Percentiles rank a stretch among this genome's conserved stretches.
These are phyloP conservation scores for Aspergillus bombycis DNA, from an alignment of 2,329 filamentous ascomycete genomes.

Conservation along the genomic window DNA sequence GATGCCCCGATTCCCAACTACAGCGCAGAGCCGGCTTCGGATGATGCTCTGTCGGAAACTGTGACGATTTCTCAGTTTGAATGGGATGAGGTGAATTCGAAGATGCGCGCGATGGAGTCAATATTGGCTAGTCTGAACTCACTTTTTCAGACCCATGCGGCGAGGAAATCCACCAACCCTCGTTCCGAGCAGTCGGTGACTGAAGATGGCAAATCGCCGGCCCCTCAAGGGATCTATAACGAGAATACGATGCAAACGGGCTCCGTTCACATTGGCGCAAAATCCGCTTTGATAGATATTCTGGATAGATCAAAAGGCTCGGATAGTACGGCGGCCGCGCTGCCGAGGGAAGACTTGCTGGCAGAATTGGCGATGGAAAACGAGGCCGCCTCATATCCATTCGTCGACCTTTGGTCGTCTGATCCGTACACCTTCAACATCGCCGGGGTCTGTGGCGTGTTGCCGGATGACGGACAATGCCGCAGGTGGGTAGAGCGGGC, in stretches of 20 bases:
- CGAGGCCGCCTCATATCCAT: conserved; percentile 63
- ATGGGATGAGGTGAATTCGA: conserved; percentile 40
- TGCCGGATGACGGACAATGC: conserved; percentile 60
- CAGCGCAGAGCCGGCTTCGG: conserved; percentile 20
- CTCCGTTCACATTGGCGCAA: conserved; percentile 60
- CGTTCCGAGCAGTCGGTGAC: conserved; percentile 10
- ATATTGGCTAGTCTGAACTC: conserved; percentile 36
- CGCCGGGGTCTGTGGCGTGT: conserved; percentile 57
- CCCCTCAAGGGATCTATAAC: conserved; percentile 32
- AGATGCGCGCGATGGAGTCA: conserved; percentile 40
- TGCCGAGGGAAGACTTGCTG: conserved; percentile 61
- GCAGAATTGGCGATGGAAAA: conserved; percentile 63
- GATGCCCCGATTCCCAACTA: conserved; percentile 16
- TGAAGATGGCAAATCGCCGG: conserved; percentile 20
- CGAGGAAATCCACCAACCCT: conserved; percentile 21
- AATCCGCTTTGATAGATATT: conserved; percentile 61
- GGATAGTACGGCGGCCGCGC: conserved; percentile 48
- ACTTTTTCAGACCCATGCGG: conserved; percentile 33
- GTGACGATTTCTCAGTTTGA: conserved; percentile 37
- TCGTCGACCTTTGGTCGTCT: conserved; percentile 65
- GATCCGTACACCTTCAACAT: conserved; percentile 59
- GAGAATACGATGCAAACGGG: conserved; percentile 48
- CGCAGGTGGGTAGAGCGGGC: conserved; percentile 25
- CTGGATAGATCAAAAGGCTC: conserved; percentile 50
- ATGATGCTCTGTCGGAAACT: conserved; percentile 29